Percentiles rank a stretch among this genome's conserved stretches.
phyloP scores from a whole-genome alignment of 129 eudicot species.

The Flaveria linearis region DNA sequence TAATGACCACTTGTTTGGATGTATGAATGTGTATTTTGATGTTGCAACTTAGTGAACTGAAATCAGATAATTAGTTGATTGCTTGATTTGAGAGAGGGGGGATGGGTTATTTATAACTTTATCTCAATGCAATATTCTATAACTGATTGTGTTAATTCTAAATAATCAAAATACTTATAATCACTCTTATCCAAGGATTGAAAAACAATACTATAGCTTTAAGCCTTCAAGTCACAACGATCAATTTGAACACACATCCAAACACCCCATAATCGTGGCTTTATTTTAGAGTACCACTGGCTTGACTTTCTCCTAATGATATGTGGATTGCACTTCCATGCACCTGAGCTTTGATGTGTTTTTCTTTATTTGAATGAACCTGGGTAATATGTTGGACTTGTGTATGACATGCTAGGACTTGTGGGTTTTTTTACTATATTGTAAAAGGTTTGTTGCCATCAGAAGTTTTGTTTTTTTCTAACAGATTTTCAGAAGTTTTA shows the following conservation, averaged over 20 bases:
- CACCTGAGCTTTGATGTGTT: conserved; percentile 9
- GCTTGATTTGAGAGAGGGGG: not conserved
- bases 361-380: not conserved
- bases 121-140: not conserved
- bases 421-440: too few species aligned
- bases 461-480: too few species aligned
- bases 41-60: not conserved
- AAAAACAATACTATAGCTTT: not conserved
- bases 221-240: not conserved
- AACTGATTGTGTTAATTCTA: not conserved
- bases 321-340: not conserved
- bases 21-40: not conserved
- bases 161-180: not conserved
- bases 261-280: not conserved
- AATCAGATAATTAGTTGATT: not conserved
- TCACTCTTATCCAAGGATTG: not conserved
- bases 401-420: too few species aligned
- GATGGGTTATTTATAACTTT: not conserved
- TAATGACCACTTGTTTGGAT: not conserved
- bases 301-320: not conserved
- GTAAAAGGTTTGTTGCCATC: too few species aligned
- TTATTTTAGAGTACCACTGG: not conserved
- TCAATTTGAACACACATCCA: conserved; percentile 4
- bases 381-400: not conserved
- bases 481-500: too few species aligned